Base-by-base conservation (phyloP, 495 filamentous ascomycete genomes). In the Penicillium crystallinum region DNA sequence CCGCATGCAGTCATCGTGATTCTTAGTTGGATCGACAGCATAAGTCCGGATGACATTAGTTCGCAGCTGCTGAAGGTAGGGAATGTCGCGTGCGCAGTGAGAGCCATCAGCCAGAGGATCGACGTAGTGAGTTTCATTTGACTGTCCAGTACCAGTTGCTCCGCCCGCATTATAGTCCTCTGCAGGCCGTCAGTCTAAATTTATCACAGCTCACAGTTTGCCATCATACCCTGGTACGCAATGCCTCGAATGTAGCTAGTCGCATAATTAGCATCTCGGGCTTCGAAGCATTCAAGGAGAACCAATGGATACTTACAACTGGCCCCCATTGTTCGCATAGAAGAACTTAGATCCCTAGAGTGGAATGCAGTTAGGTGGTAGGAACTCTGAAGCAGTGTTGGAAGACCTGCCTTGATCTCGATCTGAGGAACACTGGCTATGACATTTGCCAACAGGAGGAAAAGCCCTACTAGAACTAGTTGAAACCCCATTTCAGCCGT, bases 1-100 rank as follows among this genome's bases (percentile, higher is more conserved):
- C 47, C 78, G 69, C 91, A 97, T 96, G 72, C 91, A 96, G 6
- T 69, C 71, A 19, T 72, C 72, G 70, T 97, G 92, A 66, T 95
- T 77, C 43, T 73, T 62, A 1, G 74, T 80, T 6, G 92, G 87
- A 69, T 97, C 82, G 58, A 97, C 81, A 52, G 90, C 90, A 68
- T 97, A 97, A 7, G 90, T 88, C 64, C 92, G 92, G 62, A 97
- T 90, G 30, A 82, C 81, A 73, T 97, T 97, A 58, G 90, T 89
- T 29, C 77, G 74, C 23, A 96, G 77, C 58, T 87, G 76, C 61
- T 80, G 53, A 18, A 97, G 80, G 49, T 84, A 76, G 8, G 89
- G 88, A 22, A 97, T 73, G 64, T 97, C 92, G 49, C 90, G 86
- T 52, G 76, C 72, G 75, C 91, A 96, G 47, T 68, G 65, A 17